Base-by-base conservation (phyloP, 768 basidiomycete genomes). In the Scleroderma citrinum region DNA sequence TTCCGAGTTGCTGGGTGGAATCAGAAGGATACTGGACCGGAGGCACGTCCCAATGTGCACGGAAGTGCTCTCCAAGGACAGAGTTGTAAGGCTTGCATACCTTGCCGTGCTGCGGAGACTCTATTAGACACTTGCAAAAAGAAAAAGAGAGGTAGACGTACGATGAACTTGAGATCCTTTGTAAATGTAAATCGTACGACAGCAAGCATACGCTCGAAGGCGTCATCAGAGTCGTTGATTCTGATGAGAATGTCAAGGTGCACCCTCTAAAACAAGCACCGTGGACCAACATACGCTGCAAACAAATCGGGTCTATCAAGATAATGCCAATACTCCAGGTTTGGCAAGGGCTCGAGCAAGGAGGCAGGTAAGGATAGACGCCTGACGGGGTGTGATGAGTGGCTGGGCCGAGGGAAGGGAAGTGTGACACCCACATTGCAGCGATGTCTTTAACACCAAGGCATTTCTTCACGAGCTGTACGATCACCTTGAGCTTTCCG, bases 271-370 rank as follows among this genome's bases (percentile, higher is more conserved):
- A 34, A 21, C 17, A 4, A 30, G 20, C 17, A 19, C 48, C 48
- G 35, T n/a, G n/a, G n/a, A 34, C 8, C 19, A 30, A 81, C 85
- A 72, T 64, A 96, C 93, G 91, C 83, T 59, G 85, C 86, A 61
- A 97, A 92, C 39, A 92, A 71, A 67, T 96, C 93, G 7, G 93
- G 89, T 57, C 92, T 76, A 67, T 95, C 92, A 41, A 92, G 75
- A 58, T 92, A 94, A 56, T 91, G 85, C 90, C 90, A 96, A 71
- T 93, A 97, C 69, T 97, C 94, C 44, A 97, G 77, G 69, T 97
- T 97, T 5, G 94, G 94, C 56, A 94, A 77, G 3, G 94, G 94
- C 64, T 96, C 94, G 37, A 97, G 77, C 42, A 97, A 69, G 39
- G 92, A 94, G 13, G 94, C 93, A 3, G 94, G 94, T 35, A 97